These are phyloP conservation scores for Sporothrix variecibatus DNA, from an alignment of 2,329 filamentous ascomycete species.

Conservation along the genomic window DNA sequence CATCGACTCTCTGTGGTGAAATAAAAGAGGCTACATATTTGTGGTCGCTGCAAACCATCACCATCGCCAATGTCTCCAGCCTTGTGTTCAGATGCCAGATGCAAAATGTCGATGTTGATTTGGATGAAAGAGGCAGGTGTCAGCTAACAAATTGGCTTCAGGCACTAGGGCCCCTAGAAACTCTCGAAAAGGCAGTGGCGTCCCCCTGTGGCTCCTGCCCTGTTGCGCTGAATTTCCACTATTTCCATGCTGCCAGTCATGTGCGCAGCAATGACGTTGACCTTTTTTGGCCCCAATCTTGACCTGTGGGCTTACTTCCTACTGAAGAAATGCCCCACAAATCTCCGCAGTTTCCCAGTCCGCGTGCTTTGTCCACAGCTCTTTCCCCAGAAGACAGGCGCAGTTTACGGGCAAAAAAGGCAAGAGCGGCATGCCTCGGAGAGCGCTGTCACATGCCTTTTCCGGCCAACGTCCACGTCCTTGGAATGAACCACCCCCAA, in stretches of 20 bases:
- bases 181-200: background rate
- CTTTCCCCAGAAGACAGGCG: conserved; percentile 21
- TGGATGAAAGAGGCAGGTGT: background rate
- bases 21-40: too few species aligned
- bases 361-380: conserved; percentile 13
- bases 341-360: conserved; percentile 19
- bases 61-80: background rate
- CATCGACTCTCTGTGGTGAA: too few species aligned
- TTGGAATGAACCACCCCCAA: background rate
- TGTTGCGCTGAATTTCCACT: background rate
- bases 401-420: background rate
- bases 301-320: background rate
- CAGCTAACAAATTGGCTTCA: background rate
- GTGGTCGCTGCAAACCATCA: too few species aligned
- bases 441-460: conserved; percentile 29
- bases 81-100: background rate
- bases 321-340: conserved; percentile 19
- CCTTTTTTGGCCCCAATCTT: background rate
- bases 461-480: background rate
- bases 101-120: background rate
- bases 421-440: conserved; percentile 27
- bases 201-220: background rate
- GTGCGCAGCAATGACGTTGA: conserved; percentile 23
- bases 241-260: conserved; percentile 6
- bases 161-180: background rate